These are phyloP conservation scores for Alternaria rosae DNA, from an alignment of 2,329 filamentous ascomycete species.

Conservation along the genomic window DNA sequence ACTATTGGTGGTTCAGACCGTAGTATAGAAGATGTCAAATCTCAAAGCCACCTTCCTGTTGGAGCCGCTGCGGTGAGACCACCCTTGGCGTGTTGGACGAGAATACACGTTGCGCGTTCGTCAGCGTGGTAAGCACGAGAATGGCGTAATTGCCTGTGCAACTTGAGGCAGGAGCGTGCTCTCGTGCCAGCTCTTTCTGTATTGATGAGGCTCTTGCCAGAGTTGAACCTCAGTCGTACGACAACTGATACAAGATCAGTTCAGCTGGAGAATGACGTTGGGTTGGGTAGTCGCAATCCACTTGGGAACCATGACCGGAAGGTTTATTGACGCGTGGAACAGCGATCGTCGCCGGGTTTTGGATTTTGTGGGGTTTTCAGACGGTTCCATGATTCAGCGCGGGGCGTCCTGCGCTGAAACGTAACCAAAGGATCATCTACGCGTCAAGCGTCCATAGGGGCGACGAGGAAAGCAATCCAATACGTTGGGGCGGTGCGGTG, in stretches of 20 bases:
- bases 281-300: background rate
- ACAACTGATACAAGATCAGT: constrained; percentile 1
- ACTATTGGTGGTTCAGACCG: background rate
- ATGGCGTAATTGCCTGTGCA: constrained; percentile 8
- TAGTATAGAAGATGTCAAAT: background rate
- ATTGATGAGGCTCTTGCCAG: background rate
- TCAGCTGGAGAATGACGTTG: constrained; percentile 1
- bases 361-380: constrained; percentile 2
- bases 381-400: background rate
- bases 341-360: background rate
- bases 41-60: background rate
- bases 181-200: background rate
- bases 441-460: background rate
- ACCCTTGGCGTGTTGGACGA: background rate
- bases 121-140: constrained; percentile 9
- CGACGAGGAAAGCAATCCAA: background rate
- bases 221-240: background rate
- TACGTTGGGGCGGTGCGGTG: background rate
- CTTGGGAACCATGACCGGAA: constrained; percentile 4
- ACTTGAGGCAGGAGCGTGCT: background rate
- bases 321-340: constrained; percentile 21
- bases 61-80: constrained; percentile 7
- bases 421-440: background rate
- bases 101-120: background rate
- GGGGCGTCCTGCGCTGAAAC: constrained; percentile 2